Base-by-base conservation (phyloP, 495 filamentous ascomycete species). In the Hypoxylon crocopeplum region DNA sequence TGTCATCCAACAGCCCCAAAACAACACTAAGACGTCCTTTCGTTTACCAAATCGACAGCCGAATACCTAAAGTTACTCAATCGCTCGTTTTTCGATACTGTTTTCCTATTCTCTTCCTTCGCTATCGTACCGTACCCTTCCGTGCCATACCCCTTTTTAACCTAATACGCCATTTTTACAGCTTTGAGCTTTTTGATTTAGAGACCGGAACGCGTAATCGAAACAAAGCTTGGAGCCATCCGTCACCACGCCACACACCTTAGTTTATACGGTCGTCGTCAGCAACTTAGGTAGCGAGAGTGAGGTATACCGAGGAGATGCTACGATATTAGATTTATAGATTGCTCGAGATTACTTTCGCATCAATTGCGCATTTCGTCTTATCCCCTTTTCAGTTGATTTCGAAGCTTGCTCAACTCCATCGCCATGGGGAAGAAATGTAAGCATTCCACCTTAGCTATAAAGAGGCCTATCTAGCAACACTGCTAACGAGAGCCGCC, bases 381-480 rank as follows among this genome's bases (percentile, higher is more conserved):
- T 17, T 8, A 11, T 45, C 19, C 22, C 27, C 12, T 44, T 19
- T 13, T 19, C 1, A 56, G 11, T 25, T 16, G 19, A 29, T 17
- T 34, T 53, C 22, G 10, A 37, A 48, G 13, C 24, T 48, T 42
- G 10, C 19, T 36, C 13, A 52, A 25, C 51, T 64, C 33, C 39
- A 47, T 55, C 61, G 64, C 19, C 27, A 70, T 70, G 67, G 67
- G 64, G 33, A 70, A 70, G 67, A 70, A 63, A 49, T 70, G 67
- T 70, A 61, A 65, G 67, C 57, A 52, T 41, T 25, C 19, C 10
- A 13, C 42, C 20, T 33, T 33, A 15, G 8, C 15, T 7, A 7
- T 25, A n/a, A 16, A 13, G 10, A 19, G 11, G 7, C 25, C 25
- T 32, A 8, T 12, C 5, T 37, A 17, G 11, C 37, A 48, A 13